A percentile compares a stretch with the other conserved stretches of the same genome.
Evolutionary conservation across 164 flowering plant genomes (phyloP).

Genomic region (Akebia trifoliata): DNA sequence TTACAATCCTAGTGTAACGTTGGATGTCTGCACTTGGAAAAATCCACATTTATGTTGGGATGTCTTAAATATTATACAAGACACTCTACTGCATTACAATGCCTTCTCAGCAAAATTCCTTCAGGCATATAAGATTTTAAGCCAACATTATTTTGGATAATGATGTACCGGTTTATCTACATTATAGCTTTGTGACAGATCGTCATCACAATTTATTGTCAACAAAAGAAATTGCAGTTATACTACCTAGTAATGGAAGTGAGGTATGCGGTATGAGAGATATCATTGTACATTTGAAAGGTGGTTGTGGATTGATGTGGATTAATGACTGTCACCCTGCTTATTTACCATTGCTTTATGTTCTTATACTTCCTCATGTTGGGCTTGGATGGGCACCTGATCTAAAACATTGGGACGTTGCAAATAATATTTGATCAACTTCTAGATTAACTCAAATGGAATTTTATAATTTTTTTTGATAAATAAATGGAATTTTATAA

Average conservation of each 20-base stretch:
- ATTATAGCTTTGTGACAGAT: neutral
- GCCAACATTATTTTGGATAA: no score
- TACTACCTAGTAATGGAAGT: neutral
- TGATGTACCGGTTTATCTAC: neutral
- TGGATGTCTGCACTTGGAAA: no score
- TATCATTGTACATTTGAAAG: neutral
- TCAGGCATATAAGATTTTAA: neutral
- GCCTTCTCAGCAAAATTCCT: neutral
- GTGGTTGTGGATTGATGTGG: neutral
- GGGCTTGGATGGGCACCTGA: neutral
- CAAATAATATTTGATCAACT: neutral
- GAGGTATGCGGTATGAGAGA: neutral
- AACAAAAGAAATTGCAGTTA: neutral
- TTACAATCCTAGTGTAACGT: no score
- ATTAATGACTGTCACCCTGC: neutral
- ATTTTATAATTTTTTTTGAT: no score
- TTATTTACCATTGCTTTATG: no score
- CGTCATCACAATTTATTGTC: neutral
- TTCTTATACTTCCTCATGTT: neutral
- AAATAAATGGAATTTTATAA: no score
- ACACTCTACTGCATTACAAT: neutral
- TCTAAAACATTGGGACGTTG: neutral
- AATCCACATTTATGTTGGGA: neutral
- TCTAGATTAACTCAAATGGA: neutral
- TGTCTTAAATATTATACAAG: neutral